Conservation (phyloP, 352 stramenopile species). For the Phytophthora citrophthora region DNA sequence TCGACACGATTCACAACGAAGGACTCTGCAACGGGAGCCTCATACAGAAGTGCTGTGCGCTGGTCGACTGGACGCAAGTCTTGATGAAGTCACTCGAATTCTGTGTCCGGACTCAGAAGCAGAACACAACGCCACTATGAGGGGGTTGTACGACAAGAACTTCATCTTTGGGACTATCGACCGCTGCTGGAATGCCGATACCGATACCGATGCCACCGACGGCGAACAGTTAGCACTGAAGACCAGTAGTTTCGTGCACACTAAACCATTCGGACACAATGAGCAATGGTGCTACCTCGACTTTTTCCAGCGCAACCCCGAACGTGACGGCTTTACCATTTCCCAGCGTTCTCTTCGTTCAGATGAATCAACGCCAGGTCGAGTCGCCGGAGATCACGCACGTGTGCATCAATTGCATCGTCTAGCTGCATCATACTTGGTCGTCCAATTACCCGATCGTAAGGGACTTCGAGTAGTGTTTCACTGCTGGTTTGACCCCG, state of each 20-base stretch:
- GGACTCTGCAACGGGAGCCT: not conserved
- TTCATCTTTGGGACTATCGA: slow-evolving; percentile 38
- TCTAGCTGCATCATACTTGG: slow-evolving; percentile 27
- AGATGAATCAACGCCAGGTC: slow-evolving; percentile 2
- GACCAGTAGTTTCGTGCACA: slow-evolving; percentile 28
- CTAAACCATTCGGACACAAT: slow-evolving; percentile 14
- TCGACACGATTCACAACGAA: not conserved
- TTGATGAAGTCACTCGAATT: slow-evolving; percentile 30
- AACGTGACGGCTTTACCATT: slow-evolving; percentile 29
- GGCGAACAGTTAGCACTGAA: slow-evolving; percentile 31
- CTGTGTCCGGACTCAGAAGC: slow-evolving; percentile 16
- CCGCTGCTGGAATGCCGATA: not conserved
- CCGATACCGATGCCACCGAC: not conserved
- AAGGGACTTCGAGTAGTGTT: slow-evolving; percentile 38
- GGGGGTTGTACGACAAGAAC: slow-evolving; percentile 28
- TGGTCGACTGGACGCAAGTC: slow-evolving; percentile 22
- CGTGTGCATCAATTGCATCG: slow-evolving; percentile 41
- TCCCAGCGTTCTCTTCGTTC: slow-evolving; percentile 20
- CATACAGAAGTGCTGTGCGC: slow-evolving; percentile 24
- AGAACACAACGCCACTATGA: slow-evolving; percentile 32
- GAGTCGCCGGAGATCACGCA: slow-evolving; percentile 7
- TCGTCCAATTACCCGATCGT: slow-evolving; percentile 25
- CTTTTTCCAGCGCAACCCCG: slow-evolving; percentile 24
- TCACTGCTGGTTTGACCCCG: slow-evolving; percentile 24
- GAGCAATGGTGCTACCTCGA: slow-evolving; percentile 32